A percentile compares a stretch with the other conserved stretches of the same genome.
Conservation (phyloP, 129 eudicot genomes). For the Helianthus annuus region DNA sequence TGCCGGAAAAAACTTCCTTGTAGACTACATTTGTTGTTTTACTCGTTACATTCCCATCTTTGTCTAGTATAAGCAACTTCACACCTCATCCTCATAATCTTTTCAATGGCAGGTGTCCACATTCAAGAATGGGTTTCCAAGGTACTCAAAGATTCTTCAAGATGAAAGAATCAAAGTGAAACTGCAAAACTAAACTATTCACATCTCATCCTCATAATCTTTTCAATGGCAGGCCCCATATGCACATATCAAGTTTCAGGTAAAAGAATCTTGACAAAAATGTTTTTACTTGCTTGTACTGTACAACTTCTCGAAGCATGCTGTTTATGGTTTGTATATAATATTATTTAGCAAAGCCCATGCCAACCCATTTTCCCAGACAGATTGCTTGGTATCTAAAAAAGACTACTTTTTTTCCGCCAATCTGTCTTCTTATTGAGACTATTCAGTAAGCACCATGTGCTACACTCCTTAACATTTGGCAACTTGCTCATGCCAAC, state of each 20-base stretch:
- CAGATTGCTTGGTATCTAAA: slow-evolving; percentile 42
- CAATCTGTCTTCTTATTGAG: slow-evolving; percentile 41
- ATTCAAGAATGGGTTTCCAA: slow-evolving; percentile 78
- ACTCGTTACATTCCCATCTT: too few relatives aligned
- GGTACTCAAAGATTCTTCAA: slow-evolving; percentile 69
- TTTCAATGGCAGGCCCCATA: slow-evolving; percentile 47
- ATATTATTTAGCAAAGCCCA: slow-evolving; percentile 19
- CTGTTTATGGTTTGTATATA: slow-evolving; percentile 4
- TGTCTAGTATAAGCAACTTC: too few relatives aligned
- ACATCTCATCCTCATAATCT: slow-evolving; percentile 35
- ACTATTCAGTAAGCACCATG: slow-evolving; percentile 32
- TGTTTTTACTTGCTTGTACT: slow-evolving; percentile 6
- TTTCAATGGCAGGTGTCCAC: slow-evolving; percentile 86
- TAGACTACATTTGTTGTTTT: too few relatives aligned
- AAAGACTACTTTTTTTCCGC: slow-evolving; percentile 24
- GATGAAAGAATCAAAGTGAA: slow-evolving; percentile 70
- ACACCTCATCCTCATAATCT: too few relatives aligned
- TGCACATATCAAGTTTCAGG: slow-evolving; percentile 59
- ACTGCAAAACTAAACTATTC: slow-evolving; percentile 35
- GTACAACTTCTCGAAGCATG: slow-evolving; percentile 27
- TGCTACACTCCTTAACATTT: slow-evolving; percentile 38
- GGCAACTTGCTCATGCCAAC: slow-evolving; percentile 39
- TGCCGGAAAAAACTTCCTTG: too few relatives aligned
- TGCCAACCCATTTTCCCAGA: slow-evolving; percentile 41
- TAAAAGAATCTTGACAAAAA: slow-evolving; percentile 38